A percentile compares a stretch with the other conserved stretches of the same genome.
phyloP scores from a whole-genome alignment of 2,329 filamentous ascomycete genomes.

The Neoscytalidium dimidiatum region DNA sequence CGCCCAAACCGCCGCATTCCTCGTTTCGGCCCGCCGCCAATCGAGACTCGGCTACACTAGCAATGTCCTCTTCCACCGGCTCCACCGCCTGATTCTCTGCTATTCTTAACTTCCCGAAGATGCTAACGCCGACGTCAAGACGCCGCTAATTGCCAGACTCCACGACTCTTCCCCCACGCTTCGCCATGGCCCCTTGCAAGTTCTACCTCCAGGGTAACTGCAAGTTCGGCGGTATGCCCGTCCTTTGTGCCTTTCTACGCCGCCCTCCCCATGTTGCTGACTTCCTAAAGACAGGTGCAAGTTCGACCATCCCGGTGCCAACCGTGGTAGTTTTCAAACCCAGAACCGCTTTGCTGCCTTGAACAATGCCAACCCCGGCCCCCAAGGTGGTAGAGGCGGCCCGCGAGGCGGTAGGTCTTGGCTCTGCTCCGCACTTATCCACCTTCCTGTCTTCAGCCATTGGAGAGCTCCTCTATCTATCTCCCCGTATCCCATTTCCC shows the following conservation, averaged over 20 bases:
- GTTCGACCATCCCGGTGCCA: conserved; percentile 57
- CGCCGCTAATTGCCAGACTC: not conserved
- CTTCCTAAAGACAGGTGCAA: conserved; percentile 55
- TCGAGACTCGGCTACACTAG: conserved; percentile 11
- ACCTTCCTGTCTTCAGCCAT: not conserved
- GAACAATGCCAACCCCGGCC: conserved; percentile 21
- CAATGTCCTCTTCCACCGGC: conserved; percentile 3
- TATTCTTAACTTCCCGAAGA: not conserved
- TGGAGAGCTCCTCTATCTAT: too few relatives aligned
- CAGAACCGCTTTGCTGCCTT: conserved; percentile 63
- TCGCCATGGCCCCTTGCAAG: conserved; percentile 55
- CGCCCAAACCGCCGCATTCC: conserved; percentile 12
- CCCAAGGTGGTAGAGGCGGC: conserved; percentile 24
- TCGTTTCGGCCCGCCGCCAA: conserved; percentile 10
- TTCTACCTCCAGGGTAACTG: conserved; percentile 68
- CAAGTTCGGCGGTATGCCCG: conserved; percentile 60
- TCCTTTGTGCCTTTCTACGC: not conserved
- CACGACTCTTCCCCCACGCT: conserved; percentile 4
- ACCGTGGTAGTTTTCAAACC: conserved; percentile 22
- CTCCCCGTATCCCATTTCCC: too few relatives aligned
- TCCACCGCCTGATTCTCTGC: not conserved
- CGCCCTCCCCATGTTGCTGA: not conserved
- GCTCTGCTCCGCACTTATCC: conserved; percentile 4
- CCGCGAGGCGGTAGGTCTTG: conserved; percentile 43
- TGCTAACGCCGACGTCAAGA: conserved; percentile 14